Base-by-base conservation (phyloP, 176 grass and related monocot genomes). In the Luzula sylvatica region DNA sequence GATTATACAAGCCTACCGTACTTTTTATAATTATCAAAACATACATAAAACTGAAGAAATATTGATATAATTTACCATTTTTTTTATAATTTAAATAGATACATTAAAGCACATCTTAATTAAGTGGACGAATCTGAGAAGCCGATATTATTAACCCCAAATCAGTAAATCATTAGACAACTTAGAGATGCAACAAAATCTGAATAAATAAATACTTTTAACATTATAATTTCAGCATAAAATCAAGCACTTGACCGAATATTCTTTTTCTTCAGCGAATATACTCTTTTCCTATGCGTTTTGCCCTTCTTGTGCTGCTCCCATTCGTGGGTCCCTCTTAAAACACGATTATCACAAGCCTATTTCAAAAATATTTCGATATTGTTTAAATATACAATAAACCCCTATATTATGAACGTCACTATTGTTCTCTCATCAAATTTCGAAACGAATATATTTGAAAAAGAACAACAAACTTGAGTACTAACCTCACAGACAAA, bases 401-500 rank as follows among this genome's bases (percentile, higher is more conserved):
- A 48, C 48, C 52, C 19, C 46, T n/a, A n/a, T n/a, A n/a, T n/a
- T n/a, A n/a, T n/a, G n/a, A n/a, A n/a, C n/a, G n/a, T n/a, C n/a
- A 51, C 52, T 15, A 42, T 30, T 24, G 3, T 46, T 62, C 17
- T 6, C 22, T 47, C 40, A 65, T 1, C 11, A 44, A 23, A n/a
- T n/a, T n/a, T n/a, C n/a, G n/a, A n/a, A n/a, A n/a, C n/a, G n/a
- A n/a, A 11, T 50, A 11, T 48, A 21, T 3, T 64, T 67, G 20
- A 39, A 23, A 9, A 15, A 53, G 32, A 65, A 25, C 49, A 58
- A 5, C 1, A 56, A 16, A 79, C 38, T 81, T 29, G n/a, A n/a
- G n/a, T n/a, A n/a, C n/a, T n/a, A n/a, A 96, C 85, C 85, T 86
- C 75, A 16, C 92, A 96, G 14, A 80, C 50, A 59, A 79, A 79